Percentiles rank a stretch among this genome's conserved stretches.
Conservation (phyloP, 1,284 basidiomycete genomes). For the Trichosporon sp. region DNA sequence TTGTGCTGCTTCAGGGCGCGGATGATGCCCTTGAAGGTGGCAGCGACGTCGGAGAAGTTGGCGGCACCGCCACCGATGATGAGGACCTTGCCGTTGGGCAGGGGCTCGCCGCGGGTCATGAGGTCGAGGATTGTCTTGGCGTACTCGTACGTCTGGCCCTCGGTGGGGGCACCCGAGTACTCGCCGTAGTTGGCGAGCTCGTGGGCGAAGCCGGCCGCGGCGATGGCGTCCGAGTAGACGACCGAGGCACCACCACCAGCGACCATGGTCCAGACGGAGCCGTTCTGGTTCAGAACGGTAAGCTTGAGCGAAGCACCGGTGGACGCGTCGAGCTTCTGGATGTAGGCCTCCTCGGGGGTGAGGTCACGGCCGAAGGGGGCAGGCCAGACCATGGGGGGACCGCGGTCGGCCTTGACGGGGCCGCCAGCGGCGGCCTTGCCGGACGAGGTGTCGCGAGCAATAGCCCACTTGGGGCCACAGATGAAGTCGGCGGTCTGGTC, state of each 20-base stretch:
- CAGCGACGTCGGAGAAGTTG: slow-evolving; percentile 99
- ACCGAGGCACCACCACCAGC: slow-evolving; percentile 63
- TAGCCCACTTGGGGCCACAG: slow-evolving; percentile 97
- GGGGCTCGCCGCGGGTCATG: slow-evolving; percentile 82
- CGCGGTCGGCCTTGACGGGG: slow-evolving; percentile 76
- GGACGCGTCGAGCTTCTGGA: slow-evolving; percentile 93
- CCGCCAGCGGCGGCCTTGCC: slow-evolving; percentile 46
- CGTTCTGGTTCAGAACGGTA: slow-evolving; percentile 90
- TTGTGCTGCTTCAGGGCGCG: slow-evolving; percentile 93
- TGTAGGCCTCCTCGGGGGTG: slow-evolving; percentile 97
- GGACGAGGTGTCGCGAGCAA: slow-evolving; percentile 82
- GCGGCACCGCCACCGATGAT: slow-evolving; percentile 98
- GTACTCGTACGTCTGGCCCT: slow-evolving; percentile 98
- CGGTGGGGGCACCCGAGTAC: slow-evolving; percentile 97
- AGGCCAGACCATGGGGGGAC: slow-evolving; percentile 96
- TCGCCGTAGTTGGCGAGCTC: slow-evolving; percentile 99
- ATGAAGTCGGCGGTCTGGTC: slow-evolving; percentile 96
- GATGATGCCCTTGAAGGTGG: slow-evolving; percentile 99
- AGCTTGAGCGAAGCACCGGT: slow-evolving; percentile 98
- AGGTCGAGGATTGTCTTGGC: slow-evolving; percentile 98
- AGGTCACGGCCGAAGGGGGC: slow-evolving; percentile 96
- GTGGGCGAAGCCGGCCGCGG: slow-evolving; percentile 91
- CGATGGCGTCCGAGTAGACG: slow-evolving; percentile 79
- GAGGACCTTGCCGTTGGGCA: slow-evolving; percentile 89
- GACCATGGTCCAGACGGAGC: slow-evolving; percentile 99